Evolutionary conservation across 805 yeast genomes (phyloP).

Genomic region (Schwanniomyces occidentalis): DNA sequence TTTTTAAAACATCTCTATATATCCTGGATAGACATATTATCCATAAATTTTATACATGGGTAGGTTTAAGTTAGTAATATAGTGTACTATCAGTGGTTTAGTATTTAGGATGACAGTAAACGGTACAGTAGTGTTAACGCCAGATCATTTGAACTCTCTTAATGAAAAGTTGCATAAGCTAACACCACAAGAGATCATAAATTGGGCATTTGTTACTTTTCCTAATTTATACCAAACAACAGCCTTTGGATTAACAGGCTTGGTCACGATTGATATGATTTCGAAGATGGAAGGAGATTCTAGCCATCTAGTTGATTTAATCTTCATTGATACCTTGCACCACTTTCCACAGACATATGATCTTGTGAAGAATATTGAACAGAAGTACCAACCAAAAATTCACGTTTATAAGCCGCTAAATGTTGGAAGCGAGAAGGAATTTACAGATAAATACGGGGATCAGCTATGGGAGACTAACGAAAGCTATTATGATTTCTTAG

Average conservation of each 20-base stretch:
- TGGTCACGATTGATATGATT: slow-evolving; percentile 83
- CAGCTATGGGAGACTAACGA: slow-evolving; percentile 84
- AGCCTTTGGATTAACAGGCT: slow-evolving; percentile 91
- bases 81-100: too few species aligned
- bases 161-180: slow-evolving; percentile 58
- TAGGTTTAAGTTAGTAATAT: too few species aligned
- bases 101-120: slow-evolving; percentile 3
- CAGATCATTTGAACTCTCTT: slow-evolving; percentile 62
- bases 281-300: slow-evolving; percentile 43
- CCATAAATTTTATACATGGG: too few species aligned
- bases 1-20: too few species aligned
- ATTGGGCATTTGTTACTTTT: slow-evolving; percentile 83
- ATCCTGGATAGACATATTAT: too few species aligned
- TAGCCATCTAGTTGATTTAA: slow-evolving; percentile 59
- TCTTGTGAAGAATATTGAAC: slow-evolving; percentile 58
- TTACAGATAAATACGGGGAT: slow-evolving; percentile 68
- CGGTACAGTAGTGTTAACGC: slow-evolving; percentile 27
- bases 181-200: slow-evolving; percentile 69
- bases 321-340: slow-evolving; percentile 86
- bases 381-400: slow-evolving; percentile 55
- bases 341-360: slow-evolving; percentile 94
- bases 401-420: slow-evolving; percentile 70
- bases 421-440: slow-evolving; percentile 58
- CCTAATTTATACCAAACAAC: slow-evolving; percentile 87
- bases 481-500: slow-evolving; percentile 76